Conservation (phyloP, 2,329 filamentous ascomycete species). For the Apiospora hydei region DNA sequence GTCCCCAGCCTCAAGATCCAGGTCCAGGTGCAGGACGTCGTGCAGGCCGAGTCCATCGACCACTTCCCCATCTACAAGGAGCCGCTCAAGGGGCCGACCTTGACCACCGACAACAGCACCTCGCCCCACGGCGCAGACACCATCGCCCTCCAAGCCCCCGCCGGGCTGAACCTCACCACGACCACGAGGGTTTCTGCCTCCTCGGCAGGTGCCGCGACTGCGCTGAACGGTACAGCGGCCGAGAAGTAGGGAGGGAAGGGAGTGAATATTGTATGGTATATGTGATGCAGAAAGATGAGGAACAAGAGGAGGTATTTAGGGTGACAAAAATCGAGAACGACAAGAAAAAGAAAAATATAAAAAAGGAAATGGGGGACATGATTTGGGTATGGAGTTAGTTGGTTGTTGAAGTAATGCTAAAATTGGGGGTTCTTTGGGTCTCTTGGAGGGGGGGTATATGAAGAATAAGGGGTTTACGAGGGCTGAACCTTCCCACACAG, state of each 20-base stretch:
- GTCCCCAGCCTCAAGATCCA: slow-evolving; percentile 27
- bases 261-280: not conserved
- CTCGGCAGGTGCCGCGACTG: not conserved
- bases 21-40: slow-evolving; percentile 25
- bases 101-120: not conserved
- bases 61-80: slow-evolving; percentile 25
- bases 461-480: not conserved
- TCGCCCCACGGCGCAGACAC: not conserved
- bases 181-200: not conserved
- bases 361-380: not conserved
- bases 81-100: slow-evolving; percentile 5
- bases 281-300: not conserved
- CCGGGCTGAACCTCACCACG: not conserved
- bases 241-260: not conserved
- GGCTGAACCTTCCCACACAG: not conserved
- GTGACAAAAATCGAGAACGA: not conserved
- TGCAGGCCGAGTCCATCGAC: not conserved
- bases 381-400: not conserved
- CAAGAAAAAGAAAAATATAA: not conserved
- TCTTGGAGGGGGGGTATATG: not conserved
- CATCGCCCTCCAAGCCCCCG: not conserved
- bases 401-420: not conserved
- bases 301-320: not conserved
- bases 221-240: not conserved
- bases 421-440: not conserved